Percentiles rank a stretch among this genome's conserved stretches.
phyloP scores from a whole-genome alignment of 163 green algal genomes.

The Coccomyxa subellipsoidea region DNA sequence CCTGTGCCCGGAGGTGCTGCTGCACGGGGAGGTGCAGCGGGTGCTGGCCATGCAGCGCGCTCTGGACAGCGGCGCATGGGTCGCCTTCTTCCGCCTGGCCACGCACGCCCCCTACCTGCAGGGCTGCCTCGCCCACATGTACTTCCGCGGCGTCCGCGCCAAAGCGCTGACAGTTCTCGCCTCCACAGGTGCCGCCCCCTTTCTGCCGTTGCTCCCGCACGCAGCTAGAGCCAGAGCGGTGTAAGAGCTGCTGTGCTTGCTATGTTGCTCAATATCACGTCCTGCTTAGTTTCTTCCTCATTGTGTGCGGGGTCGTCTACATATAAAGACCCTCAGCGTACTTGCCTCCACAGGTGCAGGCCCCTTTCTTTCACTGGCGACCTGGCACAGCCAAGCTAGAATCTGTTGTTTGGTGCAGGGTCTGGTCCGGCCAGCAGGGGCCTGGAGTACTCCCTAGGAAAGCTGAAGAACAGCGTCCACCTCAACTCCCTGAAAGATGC shows the following conservation, averaged over 20 bases:
- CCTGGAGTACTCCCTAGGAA: not conserved
- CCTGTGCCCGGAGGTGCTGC: constrained; percentile 35
- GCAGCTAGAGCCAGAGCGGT: no score
- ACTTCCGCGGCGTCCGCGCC: constrained; percentile 3
- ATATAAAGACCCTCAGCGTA: no score
- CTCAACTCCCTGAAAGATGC: not conserved
- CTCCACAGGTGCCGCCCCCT: not conserved
- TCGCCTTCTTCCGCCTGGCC: constrained; percentile 49
- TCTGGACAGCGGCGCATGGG: constrained; percentile 44
- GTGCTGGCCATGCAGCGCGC: constrained; percentile 36
- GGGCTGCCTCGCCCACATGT: constrained; percentile 36
- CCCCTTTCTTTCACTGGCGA: no score
- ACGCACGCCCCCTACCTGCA: constrained; percentile 51
- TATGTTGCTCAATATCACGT: no score
- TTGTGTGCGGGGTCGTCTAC: no score
- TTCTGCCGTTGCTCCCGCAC: not conserved
- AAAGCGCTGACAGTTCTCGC: not conserved
- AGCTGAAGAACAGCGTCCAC: not conserved
- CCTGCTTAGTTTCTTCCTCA: no score
- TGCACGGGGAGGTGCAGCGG: constrained; percentile 35
- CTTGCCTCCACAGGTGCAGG: no score
- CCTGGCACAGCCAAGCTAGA: no score
- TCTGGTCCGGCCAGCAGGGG: not conserved
- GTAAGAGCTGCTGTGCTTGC: no score
- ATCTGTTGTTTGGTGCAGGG: not conserved